Conservation (phyloP, 441 rosid species). For the Dalechampia spathulata region DNA sequence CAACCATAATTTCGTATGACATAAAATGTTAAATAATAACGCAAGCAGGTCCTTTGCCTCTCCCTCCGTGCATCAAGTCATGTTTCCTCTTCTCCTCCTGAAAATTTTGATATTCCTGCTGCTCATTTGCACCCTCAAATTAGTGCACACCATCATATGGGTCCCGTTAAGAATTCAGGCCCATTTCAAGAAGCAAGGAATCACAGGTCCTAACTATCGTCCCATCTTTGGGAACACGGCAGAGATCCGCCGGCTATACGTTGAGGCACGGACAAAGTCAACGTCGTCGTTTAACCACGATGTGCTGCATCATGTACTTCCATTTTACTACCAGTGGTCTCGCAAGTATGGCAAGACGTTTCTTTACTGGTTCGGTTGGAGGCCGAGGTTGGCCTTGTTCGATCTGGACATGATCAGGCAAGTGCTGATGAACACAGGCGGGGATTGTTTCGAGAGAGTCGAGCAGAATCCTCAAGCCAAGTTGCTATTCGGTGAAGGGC, state of each 20-base stretch:
- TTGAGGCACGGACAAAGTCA: conserved; percentile 34
- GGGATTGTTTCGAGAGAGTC: conserved; percentile 34
- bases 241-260: conserved; percentile 33
- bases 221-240: conserved; percentile 41
- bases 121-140: conserved; percentile 1
- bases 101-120: neutral
- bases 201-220: conserved; percentile 48
- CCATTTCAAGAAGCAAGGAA: conserved; percentile 37
- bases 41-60: too few relatives aligned
- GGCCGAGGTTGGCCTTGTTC: conserved; percentile 43
- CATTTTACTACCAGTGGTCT: conserved; percentile 48
- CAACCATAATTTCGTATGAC: too few relatives aligned
- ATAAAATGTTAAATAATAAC: too few relatives aligned
- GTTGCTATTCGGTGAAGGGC: conserved; percentile 55
- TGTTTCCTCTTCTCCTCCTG: neutral
- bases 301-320: conserved; percentile 31
- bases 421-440: conserved; percentile 27
- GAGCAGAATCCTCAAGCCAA: conserved; percentile 39
- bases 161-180: conserved; percentile 40
- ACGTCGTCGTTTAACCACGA: conserved; percentile 22
- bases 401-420: conserved; percentile 51
- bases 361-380: conserved; percentile 60
- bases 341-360: conserved; percentile 41
- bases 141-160: conserved; percentile 20
- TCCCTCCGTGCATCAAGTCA: too few relatives aligned